Evolutionary conservation across 139 green algal species (phyloP), one percentile per base, ranked within the genome.

Genomic region (Protoeuglena noctilucae): DNA sequence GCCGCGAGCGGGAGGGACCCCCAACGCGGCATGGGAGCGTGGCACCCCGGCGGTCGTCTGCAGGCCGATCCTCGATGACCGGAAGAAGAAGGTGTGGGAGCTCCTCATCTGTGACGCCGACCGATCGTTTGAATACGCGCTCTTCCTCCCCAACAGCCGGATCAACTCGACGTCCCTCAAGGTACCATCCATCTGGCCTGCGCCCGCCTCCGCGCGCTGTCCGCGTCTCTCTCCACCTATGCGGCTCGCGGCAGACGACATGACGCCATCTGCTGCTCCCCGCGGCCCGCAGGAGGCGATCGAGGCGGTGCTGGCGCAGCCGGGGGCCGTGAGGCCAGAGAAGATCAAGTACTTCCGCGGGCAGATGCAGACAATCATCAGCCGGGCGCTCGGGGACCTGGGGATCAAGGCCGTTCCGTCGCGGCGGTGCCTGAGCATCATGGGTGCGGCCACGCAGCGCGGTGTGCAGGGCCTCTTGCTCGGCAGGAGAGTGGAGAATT

Each of bases 301-400:
- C 2, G 61, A 86, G 49, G 50, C 53, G 2, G 30, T 98, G 2
- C 62, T 97, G 17, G 49, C 62, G 1, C 61, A 76, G 64, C 54
- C 61, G 17, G 90, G 82, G 0, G 78, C 77, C 0, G 60, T 69
- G 29, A 65, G 56, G 26, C 91, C 91, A 6, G 61, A 76, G 40
- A 78, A 75, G 29, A 77, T 81, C 0, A 69, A 80, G 2, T 98
- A 93, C 71, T 98, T 98, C 70, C 64, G 91, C 2, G 80, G 74
- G 19, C 88, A 96, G 66, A 97, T 98, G 91, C 74, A 88, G 57
- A 98, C 90, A 31, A 98, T 98, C 73, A 97, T 98, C 56, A 79
- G 76, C 12, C 77, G 83, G 29, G 91, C 91, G 4, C 73, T 94
- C 17, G 65, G 53, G 5, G 91, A 98, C n/a, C 53, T 93, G 56